phyloP scores from a whole-genome alignment of 2,329 filamentous ascomycete genomes.

The Pseudohalonectria lignicola region DNA sequence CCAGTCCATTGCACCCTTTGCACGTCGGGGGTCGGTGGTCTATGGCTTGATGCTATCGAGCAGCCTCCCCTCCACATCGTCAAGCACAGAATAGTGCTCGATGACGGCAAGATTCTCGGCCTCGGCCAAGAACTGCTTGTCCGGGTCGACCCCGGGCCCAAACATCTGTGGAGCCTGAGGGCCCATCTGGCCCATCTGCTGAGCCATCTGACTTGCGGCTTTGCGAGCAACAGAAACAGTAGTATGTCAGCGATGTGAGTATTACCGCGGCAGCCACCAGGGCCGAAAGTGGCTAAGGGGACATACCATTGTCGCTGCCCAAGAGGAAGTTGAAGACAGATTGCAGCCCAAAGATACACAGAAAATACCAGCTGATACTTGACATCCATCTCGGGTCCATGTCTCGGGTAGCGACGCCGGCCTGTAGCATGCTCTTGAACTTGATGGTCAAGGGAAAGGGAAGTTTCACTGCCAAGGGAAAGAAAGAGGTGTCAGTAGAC shows the following conservation, averaged over 20 bases:
- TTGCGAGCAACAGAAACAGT: constrained; percentile 2
- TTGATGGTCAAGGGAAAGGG: constrained; percentile 96
- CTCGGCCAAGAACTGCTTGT: constrained; percentile 89
- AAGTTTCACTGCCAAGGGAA: constrained; percentile 59
- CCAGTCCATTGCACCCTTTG: not conserved
- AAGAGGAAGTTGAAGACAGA: constrained; percentile 96
- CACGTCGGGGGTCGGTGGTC: not conserved
- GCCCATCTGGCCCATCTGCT: constrained; percentile 79
- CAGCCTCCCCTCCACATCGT: constrained; percentile 77
- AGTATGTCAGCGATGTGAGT: not conserved
- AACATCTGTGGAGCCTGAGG: constrained; percentile 65
- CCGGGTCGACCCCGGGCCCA: constrained; percentile 83
- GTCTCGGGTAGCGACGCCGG: constrained; percentile 88
- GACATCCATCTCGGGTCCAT: constrained; percentile 98
- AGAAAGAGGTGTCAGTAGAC: constrained; percentile 10
- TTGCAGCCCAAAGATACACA: constrained; percentile 93
- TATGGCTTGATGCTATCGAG: constrained; percentile 29
- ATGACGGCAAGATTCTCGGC: constrained; percentile 92
- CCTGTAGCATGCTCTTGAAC: constrained; percentile 99
- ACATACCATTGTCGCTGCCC: constrained; percentile 86
- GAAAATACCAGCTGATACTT: constrained; percentile 96
- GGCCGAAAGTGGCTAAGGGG: too few relatives aligned
- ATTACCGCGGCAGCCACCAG: constrained; percentile 17
- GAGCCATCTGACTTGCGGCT: constrained; percentile 87
- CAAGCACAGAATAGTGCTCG: constrained; percentile 85